These are phyloP conservation scores for Neurospora tetraspora DNA, from an alignment of 495 filamentous ascomycete genomes.

Conservation along the genomic window DNA sequence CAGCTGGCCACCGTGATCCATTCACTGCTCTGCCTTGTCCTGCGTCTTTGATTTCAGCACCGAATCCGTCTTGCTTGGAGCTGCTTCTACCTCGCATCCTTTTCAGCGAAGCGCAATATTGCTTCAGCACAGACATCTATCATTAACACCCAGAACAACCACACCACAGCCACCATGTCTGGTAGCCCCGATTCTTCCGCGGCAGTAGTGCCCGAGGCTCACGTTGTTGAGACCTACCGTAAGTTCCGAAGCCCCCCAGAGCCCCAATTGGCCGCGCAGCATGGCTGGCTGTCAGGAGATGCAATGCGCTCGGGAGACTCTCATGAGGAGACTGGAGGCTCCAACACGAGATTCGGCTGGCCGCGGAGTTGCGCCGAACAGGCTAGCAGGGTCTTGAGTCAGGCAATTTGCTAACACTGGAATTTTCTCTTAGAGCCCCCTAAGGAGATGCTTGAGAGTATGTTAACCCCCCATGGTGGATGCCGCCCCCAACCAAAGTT, in stretches of 20 bases:
- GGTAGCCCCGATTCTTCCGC: constrained; percentile 8
- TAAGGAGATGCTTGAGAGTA: constrained; percentile 53
- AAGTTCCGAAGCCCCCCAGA: constrained; percentile 10
- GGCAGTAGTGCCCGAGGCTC: constrained; percentile 73
- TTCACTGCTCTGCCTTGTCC: neutral
- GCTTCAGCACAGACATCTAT: neutral
- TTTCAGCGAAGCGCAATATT: neutral
- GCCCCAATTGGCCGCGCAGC: constrained; percentile 3
- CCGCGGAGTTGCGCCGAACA: neutral
- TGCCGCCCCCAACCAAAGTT: constrained; percentile 1
- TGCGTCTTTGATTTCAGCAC: neutral
- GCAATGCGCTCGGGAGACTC: neutral
- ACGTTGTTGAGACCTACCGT: constrained; percentile 78
- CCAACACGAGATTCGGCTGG: neutral
- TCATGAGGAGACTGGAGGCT: neutral
- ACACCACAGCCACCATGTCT: neutral
- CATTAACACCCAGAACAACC: neutral
- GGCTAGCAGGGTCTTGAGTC: neutral
- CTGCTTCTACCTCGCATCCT: neutral
- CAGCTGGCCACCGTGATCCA: neutral
- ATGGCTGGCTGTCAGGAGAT: neutral
- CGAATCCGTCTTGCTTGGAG: neutral
- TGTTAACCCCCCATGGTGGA: constrained; percentile 17
- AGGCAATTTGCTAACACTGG: constrained; percentile 4
- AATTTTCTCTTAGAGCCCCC: constrained; percentile 34